Percentiles rank a stretch among this genome's conserved stretches.
phyloP scores from a whole-genome alignment of 371 early-diverging fungal species.

The Mortierella sp. region DNA sequence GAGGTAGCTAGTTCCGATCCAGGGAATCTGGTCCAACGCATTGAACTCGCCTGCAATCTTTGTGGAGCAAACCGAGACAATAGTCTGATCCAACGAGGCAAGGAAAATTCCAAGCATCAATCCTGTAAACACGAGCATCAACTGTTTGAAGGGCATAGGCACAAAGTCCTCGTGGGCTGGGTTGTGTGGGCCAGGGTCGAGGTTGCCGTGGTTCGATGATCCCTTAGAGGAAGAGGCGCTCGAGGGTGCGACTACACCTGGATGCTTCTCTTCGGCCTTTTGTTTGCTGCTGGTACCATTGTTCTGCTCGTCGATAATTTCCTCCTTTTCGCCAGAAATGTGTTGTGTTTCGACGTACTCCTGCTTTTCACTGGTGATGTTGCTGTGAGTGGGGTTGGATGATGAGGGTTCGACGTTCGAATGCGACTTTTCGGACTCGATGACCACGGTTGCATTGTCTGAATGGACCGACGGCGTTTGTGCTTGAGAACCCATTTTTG shows the following conservation, averaged over 20 bases:
- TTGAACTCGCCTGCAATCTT: constrained; percentile 70
- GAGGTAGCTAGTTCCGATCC: constrained; percentile 75
- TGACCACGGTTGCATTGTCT: constrained; percentile 38
- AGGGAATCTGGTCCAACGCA: constrained; percentile 68
- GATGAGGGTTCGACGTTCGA: constrained; percentile 20
- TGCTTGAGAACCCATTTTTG: constrained; percentile 30
- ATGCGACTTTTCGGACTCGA: constrained; percentile 32
- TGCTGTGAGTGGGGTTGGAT: neutral
- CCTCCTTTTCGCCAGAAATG: neutral
- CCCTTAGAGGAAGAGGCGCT: constrained; percentile 22
- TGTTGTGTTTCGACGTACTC: neutral
- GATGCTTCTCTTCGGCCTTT: neutral
- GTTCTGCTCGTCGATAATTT: neutral
- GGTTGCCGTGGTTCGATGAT: constrained; percentile 22
- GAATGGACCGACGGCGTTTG: constrained; percentile 35
- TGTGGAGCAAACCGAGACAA: constrained; percentile 71
- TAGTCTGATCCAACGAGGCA: constrained; percentile 80
- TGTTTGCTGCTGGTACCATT: neutral
- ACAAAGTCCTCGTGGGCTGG: constrained; percentile 8
- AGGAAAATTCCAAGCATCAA: constrained; percentile 73
- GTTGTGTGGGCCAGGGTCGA: constrained; percentile 26
- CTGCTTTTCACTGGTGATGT: constrained; percentile 3
- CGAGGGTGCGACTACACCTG: neutral
- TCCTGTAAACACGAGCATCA: constrained; percentile 56
- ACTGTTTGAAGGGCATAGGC: constrained; percentile 41